Evolutionary conservation across 1,139 yeast species (phyloP).

Genomic region (Yamadazyma spencermartinsiae): DNA sequence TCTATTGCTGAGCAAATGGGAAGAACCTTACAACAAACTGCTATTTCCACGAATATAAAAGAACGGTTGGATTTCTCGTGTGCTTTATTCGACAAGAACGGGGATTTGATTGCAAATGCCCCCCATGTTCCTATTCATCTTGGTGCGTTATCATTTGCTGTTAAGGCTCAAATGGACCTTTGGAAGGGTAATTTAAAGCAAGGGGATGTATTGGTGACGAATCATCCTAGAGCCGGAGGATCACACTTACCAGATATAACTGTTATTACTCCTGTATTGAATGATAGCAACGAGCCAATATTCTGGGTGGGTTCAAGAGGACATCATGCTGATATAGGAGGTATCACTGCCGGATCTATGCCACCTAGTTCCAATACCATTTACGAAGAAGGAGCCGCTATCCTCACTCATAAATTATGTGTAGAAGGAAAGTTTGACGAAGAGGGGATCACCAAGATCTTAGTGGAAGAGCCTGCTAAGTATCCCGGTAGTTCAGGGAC

Average conservation of each 20-base stretch:
- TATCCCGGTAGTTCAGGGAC: slow-evolving; percentile 50
- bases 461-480: slow-evolving; percentile 45
- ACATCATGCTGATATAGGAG: slow-evolving; percentile 51
- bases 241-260: slow-evolving; percentile 85
- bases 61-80: slow-evolving; percentile 84
- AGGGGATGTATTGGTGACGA: slow-evolving; percentile 76
- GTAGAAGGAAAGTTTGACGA: slow-evolving; percentile 41
- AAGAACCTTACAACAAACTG: slow-evolving; percentile 71
- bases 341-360: slow-evolving; percentile 49
- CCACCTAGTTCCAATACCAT: slow-evolving; percentile 48
- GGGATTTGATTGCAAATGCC: slow-evolving; percentile 81
- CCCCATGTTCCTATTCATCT: slow-evolving; percentile 87
- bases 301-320: slow-evolving; percentile 51
- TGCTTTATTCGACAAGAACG: slow-evolving; percentile 74
- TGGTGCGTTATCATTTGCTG: slow-evolving; percentile 89
- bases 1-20: slow-evolving; percentile 93
- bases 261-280: slow-evolving; percentile 64
- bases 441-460: slow-evolving; percentile 36
- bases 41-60: slow-evolving; percentile 83
- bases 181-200: slow-evolving; percentile 63
- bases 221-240: slow-evolving; percentile 81
- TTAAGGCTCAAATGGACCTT: slow-evolving; percentile 59
- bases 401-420: slow-evolving; percentile 40
- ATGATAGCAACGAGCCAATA: slow-evolving; percentile 30
- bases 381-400: slow-evolving; percentile 47